Evolutionary conservation across 1,139 yeast genomes (phyloP), one percentile per base, ranked within the genome.

Genomic region (Hanseniaspora gamundiae): DNA sequence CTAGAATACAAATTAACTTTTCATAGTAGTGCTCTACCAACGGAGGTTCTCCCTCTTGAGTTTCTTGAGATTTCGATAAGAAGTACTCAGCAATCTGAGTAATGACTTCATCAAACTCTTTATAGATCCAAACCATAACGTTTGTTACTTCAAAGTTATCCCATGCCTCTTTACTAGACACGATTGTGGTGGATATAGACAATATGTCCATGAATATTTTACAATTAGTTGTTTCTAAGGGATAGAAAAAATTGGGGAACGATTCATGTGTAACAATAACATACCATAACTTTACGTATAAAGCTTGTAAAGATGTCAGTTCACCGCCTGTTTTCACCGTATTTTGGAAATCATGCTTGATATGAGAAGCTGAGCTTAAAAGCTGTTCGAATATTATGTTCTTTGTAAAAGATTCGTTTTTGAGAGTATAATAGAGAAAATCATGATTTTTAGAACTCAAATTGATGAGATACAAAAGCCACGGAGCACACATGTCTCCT

Each of bases 121-220:
- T 71, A 48, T 64, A 64, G 16, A 66, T 57, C 86, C 87, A 80
- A 0, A 76, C 64, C 44, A 79, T 60, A 13, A 80, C 63, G 2
- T 70, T 71, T 0, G 74, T 68, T 10, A 76, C 52, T 47, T 77
- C 68, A 42, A 66, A 67, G 41, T 71, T 71, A 45, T 70, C 67
- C 83, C 84, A 79, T 26, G 62, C 64, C 9, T 68, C 72, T 44
- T 63, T 69, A 35, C 75, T 70, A 0, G 80, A 71, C 2, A 73
- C 58, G 1, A 74, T 54, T 2, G 72, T 51, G 48, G 73, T 76
- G 4, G 67, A 52, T 4, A 65, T 52, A 42, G 60, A 59, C 35
- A 72, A 47, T 19, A 58, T 49, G 27, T 58, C 47, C 2, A 55
- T 45, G 22, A 55, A 55, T 11, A 43, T 43, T 13, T 47, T 49